Evolutionary conservation across 352 stramenopile genomes (phyloP).

Genomic region (Pythium diclinum): DNA sequence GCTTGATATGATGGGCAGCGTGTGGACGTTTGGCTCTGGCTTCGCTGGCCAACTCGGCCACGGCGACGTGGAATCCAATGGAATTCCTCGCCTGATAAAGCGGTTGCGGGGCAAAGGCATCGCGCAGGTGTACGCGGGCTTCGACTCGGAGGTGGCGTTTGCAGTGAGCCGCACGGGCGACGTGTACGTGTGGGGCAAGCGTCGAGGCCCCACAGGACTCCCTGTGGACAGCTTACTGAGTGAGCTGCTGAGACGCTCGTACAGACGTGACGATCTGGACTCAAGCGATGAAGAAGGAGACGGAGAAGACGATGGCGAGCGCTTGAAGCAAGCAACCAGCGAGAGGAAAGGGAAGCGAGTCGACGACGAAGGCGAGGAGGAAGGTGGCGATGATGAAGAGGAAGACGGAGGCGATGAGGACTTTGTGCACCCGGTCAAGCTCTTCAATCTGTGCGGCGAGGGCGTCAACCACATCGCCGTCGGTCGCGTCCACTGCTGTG

Average conservation of each 20-base stretch:
- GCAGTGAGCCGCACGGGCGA: conserved; percentile 64
- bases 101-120: conserved; percentile 60
- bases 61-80: conserved; percentile 57
- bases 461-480: conserved; percentile 71
- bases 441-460: conserved; percentile 60
- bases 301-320: conserved; percentile 7
- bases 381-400: conserved; percentile 30
- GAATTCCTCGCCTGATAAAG: conserved; percentile 62
- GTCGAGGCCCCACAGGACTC: conserved; percentile 54
- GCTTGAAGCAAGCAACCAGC: neutral
- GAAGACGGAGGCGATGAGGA: conserved; percentile 55
- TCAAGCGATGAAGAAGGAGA: conserved; percentile 47
- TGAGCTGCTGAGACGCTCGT: conserved; percentile 37
- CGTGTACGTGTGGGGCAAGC: conserved; percentile 80
- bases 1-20: conserved; percentile 73
- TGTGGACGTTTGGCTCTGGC: conserved; percentile 81
- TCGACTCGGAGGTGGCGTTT: conserved; percentile 80
- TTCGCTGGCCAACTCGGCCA: conserved; percentile 72
- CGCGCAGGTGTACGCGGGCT: conserved; percentile 75
- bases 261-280: conserved; percentile 38
- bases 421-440: conserved; percentile 67
- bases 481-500: conserved; percentile 70
- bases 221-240: conserved; percentile 31
- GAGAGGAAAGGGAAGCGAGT: conserved; percentile 4
- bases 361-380: conserved; percentile 6